Base-by-base conservation (phyloP, 2,329 filamentous ascomycete genomes). In the Aureobasidium sp. region DNA sequence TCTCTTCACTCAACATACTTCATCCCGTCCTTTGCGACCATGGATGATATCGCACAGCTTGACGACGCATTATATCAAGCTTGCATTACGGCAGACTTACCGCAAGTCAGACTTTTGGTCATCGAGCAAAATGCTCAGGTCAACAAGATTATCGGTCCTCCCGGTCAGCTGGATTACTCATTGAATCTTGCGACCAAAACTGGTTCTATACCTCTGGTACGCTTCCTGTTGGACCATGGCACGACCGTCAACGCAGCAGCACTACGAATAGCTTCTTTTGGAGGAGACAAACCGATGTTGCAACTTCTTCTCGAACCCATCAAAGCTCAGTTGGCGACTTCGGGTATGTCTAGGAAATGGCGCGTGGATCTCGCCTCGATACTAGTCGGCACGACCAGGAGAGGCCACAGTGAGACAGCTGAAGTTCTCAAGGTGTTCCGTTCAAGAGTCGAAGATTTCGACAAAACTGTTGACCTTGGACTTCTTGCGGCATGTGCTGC, bases 271-370 rank as follows among this genome's bases (percentile, higher is more conserved):
- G 57, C 57, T 32, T 45, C 57, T 25, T 59, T 59, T n/a, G 44
- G 13, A 41, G 57, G 57, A 16, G 57, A 59, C 36, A 21, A 42
- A 10, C 57, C 25, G 7, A 59, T 59, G 57, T 42, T 59, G 45
- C 57, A 59, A 27, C 44, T 59, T 27, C 44, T 59, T 15, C 57
- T 59, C 27, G 57, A 59, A 42, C 57, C 57, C 21, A 42, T 59
- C 44, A 59, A 50, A 50, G 34, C 36, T 11, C 44, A 50, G 21
- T 34, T 59, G 6, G 13, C 36, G 7, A 50, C 21, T 32, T 49
- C 57, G 15, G 57, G 57, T 13, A 59, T 59, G 57, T 59, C 57
- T 1, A 59, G 57, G 36, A 59, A 59, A 50, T 59, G 57, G 57
- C 32, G 57, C 3, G 41, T 11, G 25, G 57, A 59, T 45, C 45